Evolutionary conservation across 805 yeast genomes (phyloP), one percentile per base, ranked within the genome.

Genomic region (Metschnikowia similis): DNA sequence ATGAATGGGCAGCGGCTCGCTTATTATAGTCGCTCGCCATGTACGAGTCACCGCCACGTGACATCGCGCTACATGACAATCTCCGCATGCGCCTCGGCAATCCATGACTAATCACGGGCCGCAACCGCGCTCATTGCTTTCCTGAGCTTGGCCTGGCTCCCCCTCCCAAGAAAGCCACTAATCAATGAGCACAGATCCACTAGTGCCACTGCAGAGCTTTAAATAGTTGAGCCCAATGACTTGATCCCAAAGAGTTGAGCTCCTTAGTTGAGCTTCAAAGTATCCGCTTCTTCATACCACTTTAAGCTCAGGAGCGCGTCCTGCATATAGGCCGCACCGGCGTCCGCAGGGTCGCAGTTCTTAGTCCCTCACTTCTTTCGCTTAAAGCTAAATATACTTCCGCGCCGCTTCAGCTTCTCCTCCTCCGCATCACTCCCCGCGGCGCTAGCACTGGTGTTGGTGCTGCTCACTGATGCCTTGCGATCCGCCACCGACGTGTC

Each of bases 331-430:
- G 16, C 35, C 16, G 35, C 35, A 13, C 16, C 10, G 30, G 10
- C 5, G 3, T 29, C 30, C 5, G 30, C 30, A 1, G 8, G 21
- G 21, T 17, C 21, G 21, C 21, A 32, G 9, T 9, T 14, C n/a
- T n/a, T n/a, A n/a, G n/a, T n/a, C n/a, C n/a, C n/a, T 32, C 35
- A 51, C 40, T 43, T 45, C 41, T 66, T 70, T 45, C 68, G 52
- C 50, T 66, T 71, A 52, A 73, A 73, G 2, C 74, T 66, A 50
- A 73, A 73, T 6, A 72, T 56, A 43, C 72, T 64, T 54, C 66
- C 65, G 51, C 60, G 59, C 4, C 59, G 48, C 52, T 52, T 56
- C 30, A 48, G 51, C 29, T 47, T 55, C 3, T 49, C 57, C 4
- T 51, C 57, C 8, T 48, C 51, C 5, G 41, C 17, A 3, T 31